A percentile compares a stretch with the other conserved stretches of the same genome.
Evolutionary conservation across 2,329 filamentous ascomycete species (phyloP).

Genomic region (Byssoonygena ceratinophila): DNA sequence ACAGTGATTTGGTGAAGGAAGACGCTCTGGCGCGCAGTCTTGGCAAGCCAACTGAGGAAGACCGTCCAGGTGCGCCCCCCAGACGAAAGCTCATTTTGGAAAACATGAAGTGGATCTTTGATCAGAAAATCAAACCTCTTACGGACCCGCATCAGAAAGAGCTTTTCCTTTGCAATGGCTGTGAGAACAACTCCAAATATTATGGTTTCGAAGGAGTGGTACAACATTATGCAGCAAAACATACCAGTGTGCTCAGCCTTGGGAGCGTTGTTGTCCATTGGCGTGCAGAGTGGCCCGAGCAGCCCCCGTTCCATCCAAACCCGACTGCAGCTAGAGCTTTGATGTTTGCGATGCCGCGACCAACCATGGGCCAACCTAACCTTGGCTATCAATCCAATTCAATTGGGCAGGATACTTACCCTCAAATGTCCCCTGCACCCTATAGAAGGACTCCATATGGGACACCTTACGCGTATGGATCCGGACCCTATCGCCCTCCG

Average conservation of each 20-base stretch:
- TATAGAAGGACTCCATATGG: slow-evolving; percentile 26
- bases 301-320: slow-evolving; percentile 59
- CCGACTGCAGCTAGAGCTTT: slow-evolving; percentile 39
- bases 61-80: slow-evolving; percentile 45
- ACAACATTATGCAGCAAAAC: slow-evolving; percentile 75
- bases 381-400: slow-evolving; percentile 16
- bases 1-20: slow-evolving; percentile 48
- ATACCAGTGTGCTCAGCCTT: slow-evolving; percentile 58
- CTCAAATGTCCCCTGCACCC: slow-evolving; percentile 21
- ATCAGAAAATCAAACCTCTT: slow-evolving; percentile 60
- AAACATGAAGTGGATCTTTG: slow-evolving; percentile 79
- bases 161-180: slow-evolving; percentile 64
- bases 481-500: slow-evolving; percentile 25
- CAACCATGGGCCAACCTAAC: slow-evolving; percentile 16
- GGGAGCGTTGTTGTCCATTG: slow-evolving; percentile 67
- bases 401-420: slow-evolving; percentile 14
- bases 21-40: slow-evolving; percentile 40
- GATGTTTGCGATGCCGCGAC: slow-evolving; percentile 27
- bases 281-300: slow-evolving; percentile 69
- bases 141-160: slow-evolving; percentile 59
- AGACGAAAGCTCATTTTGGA: slow-evolving; percentile 60
- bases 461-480: slow-evolving; percentile 25
- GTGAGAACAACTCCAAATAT: slow-evolving; percentile 53
- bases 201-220: slow-evolving; percentile 70
- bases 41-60: slow-evolving; percentile 37